These are phyloP conservation scores for Penicillium aurantiogriseum DNA, from an alignment of 2,329 filamentous ascomycete genomes.

Conservation along the genomic window DNA sequence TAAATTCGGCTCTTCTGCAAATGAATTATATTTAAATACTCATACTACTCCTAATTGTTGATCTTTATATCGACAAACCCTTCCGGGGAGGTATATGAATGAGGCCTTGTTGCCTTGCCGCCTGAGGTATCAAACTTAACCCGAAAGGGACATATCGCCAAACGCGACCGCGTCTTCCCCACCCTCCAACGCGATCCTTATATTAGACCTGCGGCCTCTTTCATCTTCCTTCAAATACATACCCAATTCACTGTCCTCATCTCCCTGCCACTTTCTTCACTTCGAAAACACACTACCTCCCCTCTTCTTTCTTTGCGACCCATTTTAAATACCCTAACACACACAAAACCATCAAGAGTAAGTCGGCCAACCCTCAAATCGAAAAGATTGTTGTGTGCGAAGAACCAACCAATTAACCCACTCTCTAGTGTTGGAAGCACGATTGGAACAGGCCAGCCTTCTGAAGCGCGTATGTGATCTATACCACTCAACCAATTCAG, in stretches of 20 bases:
- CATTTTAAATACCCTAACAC: neutral
- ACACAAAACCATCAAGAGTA: conserved; percentile 31
- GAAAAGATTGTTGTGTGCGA: conserved; percentile 8
- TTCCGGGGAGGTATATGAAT: neutral
- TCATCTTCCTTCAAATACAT: conserved; percentile 16
- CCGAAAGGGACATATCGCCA: conserved; percentile 33
- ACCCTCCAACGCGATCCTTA: conserved; percentile 29
- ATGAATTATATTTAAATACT: neutral
- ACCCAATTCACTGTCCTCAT: conserved; percentile 5
- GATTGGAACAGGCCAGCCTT: conserved; percentile 87
- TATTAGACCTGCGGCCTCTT: conserved; percentile 22
- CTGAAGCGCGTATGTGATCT: conserved; percentile 77
- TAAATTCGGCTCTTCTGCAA: conserved; percentile 2
- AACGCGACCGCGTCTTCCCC: conserved; percentile 34
- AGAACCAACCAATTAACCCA: conserved; percentile 16
- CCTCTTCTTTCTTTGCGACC: conserved; percentile 4
- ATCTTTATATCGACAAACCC: neutral
- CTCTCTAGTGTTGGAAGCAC: conserved; percentile 82
- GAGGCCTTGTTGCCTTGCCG: conserved; percentile 11
- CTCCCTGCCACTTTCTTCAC: neutral
- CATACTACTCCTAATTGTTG: neutral
- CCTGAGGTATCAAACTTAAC: conserved; percentile 23
- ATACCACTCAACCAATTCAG: neutral
- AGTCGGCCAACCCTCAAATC: conserved; percentile 16
- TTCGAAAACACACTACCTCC: neutral